A percentile compares a stretch with the other conserved stretches of the same genome.
Evolutionary conservation across 1,284 basidiomycete species (phyloP).

Genomic region (Sporisorium iseilematis-ciliati): DNA sequence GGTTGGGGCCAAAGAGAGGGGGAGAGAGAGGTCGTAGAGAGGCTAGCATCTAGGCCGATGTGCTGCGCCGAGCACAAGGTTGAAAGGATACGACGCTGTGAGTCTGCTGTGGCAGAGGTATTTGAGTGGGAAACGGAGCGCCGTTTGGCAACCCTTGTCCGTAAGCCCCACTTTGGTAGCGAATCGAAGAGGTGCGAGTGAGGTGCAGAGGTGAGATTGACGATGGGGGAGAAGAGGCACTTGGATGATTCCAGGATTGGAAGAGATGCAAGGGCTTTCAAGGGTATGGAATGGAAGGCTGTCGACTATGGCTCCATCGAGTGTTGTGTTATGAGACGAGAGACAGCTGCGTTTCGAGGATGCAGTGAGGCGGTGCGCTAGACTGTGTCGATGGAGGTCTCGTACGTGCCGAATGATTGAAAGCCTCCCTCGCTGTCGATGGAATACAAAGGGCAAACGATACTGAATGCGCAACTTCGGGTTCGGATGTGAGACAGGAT

Average conservation of each 20-base stretch:
- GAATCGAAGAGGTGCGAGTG: not conserved
- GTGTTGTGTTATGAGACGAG: not conserved
- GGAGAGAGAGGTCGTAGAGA: constrained; percentile 42
- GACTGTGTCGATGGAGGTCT: not conserved
- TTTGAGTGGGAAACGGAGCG: not conserved
- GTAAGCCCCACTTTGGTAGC: not conserved
- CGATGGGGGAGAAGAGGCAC: too few species aligned
- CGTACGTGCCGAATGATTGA: not conserved
- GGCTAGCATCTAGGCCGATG: constrained; percentile 40
- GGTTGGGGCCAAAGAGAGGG: constrained; percentile 16
- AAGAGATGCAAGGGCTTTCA: too few species aligned
- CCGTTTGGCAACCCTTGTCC: not conserved
- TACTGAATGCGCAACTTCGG: not conserved
- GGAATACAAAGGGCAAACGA: not conserved
- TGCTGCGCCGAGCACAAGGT: constrained; percentile 16
- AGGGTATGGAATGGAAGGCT: not conserved
- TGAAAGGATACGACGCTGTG: not conserved
- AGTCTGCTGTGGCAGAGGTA: not conserved
- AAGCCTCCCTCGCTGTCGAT: not conserved
- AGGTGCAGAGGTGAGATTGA: not conserved
- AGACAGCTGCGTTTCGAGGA: too few species aligned
- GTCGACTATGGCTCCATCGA: not conserved
- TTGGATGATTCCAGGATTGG: too few species aligned
- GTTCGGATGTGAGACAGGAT: not conserved
- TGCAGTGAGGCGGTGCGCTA: not conserved